A percentile compares a stretch with the other conserved stretches of the same genome.
Conservation (phyloP, 768 basidiomycete species). For the Trichaptum fuscoviolaceum region DNA sequence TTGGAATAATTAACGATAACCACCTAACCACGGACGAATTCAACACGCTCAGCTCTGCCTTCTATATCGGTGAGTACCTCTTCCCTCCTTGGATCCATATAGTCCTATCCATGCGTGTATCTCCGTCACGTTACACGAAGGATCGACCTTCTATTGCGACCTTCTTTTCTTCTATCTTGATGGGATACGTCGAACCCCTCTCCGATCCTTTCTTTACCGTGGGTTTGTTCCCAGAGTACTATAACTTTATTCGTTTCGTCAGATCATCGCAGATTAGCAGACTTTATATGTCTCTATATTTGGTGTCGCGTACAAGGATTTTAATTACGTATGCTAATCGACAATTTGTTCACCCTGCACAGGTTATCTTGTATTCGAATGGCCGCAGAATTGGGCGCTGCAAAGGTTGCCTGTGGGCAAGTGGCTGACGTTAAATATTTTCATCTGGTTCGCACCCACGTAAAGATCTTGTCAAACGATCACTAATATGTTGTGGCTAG, state of each 20-base stretch:
- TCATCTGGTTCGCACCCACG: conserved; percentile 9
- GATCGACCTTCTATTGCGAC: not conserved
- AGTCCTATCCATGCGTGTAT: not conserved
- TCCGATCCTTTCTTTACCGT: not conserved
- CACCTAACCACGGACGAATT: conserved; percentile 15
- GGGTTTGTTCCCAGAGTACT: not conserved
- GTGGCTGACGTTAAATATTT: conserved; percentile 35
- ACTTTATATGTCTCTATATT: not conserved
- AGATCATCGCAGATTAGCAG: not conserved
- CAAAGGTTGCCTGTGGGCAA: conserved; percentile 74
- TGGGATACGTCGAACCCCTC: not conserved
- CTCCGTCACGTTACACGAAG: not conserved
- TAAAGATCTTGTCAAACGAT: not conserved
- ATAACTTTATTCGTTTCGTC: not conserved
- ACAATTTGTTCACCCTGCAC: not conserved
- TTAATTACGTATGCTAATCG: not conserved
- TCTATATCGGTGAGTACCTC: conserved; percentile 13
- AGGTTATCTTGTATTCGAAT: conserved; percentile 33
- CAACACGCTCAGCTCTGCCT: conserved; percentile 14
- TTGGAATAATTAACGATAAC: conserved; percentile 16
- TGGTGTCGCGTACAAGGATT: not conserved
- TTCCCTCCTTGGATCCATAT: not conserved
- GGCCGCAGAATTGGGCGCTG: conserved; percentile 73
- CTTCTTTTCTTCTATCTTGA: not conserved
- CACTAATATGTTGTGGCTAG: not conserved